phyloP scores from a whole-genome alignment of 176 grass and related monocot genomes.

The Chloris gayana region DNA sequence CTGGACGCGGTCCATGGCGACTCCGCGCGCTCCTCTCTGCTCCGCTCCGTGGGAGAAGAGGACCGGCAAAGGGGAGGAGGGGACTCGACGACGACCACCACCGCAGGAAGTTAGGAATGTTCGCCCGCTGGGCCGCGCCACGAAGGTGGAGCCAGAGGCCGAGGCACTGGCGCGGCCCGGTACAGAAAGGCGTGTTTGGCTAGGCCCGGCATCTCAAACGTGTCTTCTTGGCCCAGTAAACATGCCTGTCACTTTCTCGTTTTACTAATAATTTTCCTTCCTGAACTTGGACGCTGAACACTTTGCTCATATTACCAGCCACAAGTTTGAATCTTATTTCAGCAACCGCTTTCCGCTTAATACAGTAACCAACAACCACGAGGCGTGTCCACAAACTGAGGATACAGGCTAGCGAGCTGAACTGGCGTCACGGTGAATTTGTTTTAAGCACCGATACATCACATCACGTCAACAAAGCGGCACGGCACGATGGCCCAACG shows the following conservation, averaged over 20 bases:
- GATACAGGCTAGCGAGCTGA: neutral
- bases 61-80: neutral
- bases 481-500: neutral
- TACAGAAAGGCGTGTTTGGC: too few species aligned
- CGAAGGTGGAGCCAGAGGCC: neutral
- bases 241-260: neutral
- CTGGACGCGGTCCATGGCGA: constrained; percentile 86
- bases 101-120: constrained; percentile 4
- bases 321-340: too few species aligned
- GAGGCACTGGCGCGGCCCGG: too few species aligned
- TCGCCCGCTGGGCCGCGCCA: neutral
- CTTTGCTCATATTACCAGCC: too few species aligned
- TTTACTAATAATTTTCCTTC: neutral
- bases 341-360: neutral
- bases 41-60: neutral
- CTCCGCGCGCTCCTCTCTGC: constrained; percentile 1
- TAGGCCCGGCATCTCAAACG: neutral
- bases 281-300: too few species aligned
- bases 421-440: neutral
- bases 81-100: neutral
- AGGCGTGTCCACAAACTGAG: neutral
- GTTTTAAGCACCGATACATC: constrained; percentile 1
- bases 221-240: neutral
- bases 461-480: neutral
- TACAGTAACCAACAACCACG: neutral